Evolutionary conservation across 148 eudicot species (phyloP), one percentile per base, ranked within the genome.

Genomic region (Oxyria digyna): DNA sequence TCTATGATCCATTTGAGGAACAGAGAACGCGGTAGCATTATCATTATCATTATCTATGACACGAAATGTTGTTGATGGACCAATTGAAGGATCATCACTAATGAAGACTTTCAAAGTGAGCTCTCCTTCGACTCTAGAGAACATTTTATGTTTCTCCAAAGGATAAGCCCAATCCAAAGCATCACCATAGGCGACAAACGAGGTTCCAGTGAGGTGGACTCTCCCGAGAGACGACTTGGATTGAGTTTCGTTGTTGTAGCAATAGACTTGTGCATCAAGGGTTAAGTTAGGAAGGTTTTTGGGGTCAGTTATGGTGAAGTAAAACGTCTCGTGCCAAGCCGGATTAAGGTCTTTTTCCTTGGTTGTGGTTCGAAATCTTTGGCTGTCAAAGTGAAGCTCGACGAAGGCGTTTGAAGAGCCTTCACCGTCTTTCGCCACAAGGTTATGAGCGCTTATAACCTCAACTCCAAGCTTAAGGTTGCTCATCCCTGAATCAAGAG

Each of bases 401-500:
- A 92, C 96, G 73, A 42, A 85, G 21, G 94, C 71, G 67, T 68
- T 92, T 3, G 96, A 83, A 14, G 88, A 85, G 76, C 89, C 98
- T 48, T 89, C 85, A 14, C 87, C 87, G n/a, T 89, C 94, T 79
- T 83, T 89, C 10, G 91, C 77, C 23, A 78, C 29, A 20, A 92
- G 91, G 67, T 80, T 87, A 71, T 92, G 87, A 23, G 96, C 98
- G 29, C 88, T 81, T 18, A 78, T 85, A 12, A 92, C 96, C 74
- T 87, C 89, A 41, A 92, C 98, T 1, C 89, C 98, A 69, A 92
- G 83, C 85, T 92, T 92, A 64, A 81, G 78, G 57, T 80, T 88
- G 81, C 67, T 80, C 96, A 89, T 79, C 65, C 26, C 14, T 52
- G 31, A 9, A 49, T 49, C 26, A 52, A 20, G 23, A 52, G 14